A percentile compares a stretch with the other conserved stretches of the same genome.
phyloP scores from a whole-genome alignment of 805 yeast genomes.

The Maudiozyma saulgeensis region DNA sequence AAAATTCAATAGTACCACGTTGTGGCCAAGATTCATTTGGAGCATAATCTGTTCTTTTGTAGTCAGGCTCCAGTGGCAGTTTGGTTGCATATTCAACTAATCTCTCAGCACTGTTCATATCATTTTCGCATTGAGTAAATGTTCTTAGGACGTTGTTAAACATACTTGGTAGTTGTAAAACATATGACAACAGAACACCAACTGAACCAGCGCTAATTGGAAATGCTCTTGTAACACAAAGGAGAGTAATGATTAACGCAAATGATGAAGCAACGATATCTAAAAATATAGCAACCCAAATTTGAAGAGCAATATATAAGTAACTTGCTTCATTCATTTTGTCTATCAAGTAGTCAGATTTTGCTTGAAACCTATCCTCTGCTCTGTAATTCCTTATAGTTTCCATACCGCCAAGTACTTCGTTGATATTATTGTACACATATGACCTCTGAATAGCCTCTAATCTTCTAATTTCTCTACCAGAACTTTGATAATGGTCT shows the following conservation, averaged over 20 bases:
- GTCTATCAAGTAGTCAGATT: conserved; percentile 43
- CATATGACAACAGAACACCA: conserved; percentile 53
- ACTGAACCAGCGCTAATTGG: conserved; percentile 48
- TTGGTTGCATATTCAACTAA: conserved; percentile 55
- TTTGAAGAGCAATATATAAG: conserved; percentile 44
- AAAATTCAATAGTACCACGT: conserved; percentile 40
- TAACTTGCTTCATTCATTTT: conserved; percentile 44
- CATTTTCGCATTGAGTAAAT: conserved; percentile 47
- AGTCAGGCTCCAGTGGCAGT: conserved; percentile 63
- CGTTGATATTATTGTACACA: conserved; percentile 44
- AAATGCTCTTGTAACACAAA: conserved; percentile 53
- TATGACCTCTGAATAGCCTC: conserved; percentile 44
- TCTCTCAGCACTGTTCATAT: conserved; percentile 53
- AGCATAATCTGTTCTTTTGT: conserved; percentile 33
- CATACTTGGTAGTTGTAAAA: conserved; percentile 47
- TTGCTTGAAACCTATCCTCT: conserved; percentile 32
- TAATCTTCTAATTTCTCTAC: conserved; percentile 42
- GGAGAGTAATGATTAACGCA: conserved; percentile 44
- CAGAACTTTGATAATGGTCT: conserved; percentile 40
- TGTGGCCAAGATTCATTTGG: conserved; percentile 46
- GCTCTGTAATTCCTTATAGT: conserved; percentile 38
- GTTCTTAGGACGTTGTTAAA: conserved; percentile 46
- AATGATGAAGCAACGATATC: conserved; percentile 40
- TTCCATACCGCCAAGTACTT: conserved; percentile 39
- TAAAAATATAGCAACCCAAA: conserved; percentile 53